These are phyloP conservation scores for Persicaria tinctoria DNA, from an alignment of 148 eudicot genomes.

Conservation along the genomic window DNA sequence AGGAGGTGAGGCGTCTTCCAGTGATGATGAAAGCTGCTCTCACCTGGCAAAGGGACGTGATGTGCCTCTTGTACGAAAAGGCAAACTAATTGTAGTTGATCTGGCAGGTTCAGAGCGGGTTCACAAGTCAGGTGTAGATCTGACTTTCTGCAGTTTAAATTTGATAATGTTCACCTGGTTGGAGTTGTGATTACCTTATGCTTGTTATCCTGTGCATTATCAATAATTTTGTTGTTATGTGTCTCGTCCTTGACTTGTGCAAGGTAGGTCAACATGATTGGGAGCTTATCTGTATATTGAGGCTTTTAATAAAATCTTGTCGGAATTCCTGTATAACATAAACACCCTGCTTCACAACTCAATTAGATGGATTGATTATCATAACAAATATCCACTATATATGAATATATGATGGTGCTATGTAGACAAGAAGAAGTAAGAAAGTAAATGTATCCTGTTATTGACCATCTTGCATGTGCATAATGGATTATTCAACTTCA, in stretches of 20 bases:
- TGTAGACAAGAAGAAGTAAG: background rate
- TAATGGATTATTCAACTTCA: background rate
- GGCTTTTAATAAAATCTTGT: background rate
- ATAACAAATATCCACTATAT: background rate
- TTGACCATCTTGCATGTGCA: background rate
- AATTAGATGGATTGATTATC: background rate
- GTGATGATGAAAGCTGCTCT: constrained; percentile 50
- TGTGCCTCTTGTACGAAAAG: constrained; percentile 78
- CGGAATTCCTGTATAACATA: background rate
- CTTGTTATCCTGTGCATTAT: background rate
- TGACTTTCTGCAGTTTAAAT: constrained; percentile 1
- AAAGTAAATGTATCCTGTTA: background rate
- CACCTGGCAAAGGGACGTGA: constrained; percentile 44
- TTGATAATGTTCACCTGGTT: background rate
- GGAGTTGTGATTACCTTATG: constrained; percentile 1
- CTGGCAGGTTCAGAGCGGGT: constrained; percentile 99
- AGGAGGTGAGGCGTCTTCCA: constrained; percentile 58
- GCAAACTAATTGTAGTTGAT: constrained; percentile 93
- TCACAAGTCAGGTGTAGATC: constrained; percentile 76
- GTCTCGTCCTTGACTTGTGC: background rate
- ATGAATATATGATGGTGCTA: background rate
- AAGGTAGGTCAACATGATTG: background rate
- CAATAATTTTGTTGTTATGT: background rate
- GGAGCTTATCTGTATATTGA: background rate
- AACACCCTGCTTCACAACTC: background rate